Evolutionary conservation across 345 rosid genomes (phyloP), one percentile per base, ranked within the genome.

Genomic region (Pistacia integerrima): DNA sequence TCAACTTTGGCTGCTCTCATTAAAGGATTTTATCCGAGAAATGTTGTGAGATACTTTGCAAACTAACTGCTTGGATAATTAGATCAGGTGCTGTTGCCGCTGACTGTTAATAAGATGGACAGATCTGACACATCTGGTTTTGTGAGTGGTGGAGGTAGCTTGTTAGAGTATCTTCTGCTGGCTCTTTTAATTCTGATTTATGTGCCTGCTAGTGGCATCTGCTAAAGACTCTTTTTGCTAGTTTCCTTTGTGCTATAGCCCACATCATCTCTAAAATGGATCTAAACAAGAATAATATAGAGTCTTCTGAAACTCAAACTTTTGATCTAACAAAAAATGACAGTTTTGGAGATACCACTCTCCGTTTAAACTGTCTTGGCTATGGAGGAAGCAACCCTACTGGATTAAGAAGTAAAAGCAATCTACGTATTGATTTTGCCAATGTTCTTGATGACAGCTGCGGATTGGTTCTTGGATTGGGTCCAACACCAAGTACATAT

Each of bases 111-210:
- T 41, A 80, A 85, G 81, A 95, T 93, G 94, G 98, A 92, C 86
- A 83, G 99, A 67, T 85, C 88, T 58, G 99, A 93, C 76, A 93
- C 93, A 33, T 92, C 94, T 20, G 99, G 99, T 65, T 93, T 92
- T 84, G 94, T 95, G 67, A 95, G 98, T 72, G 92, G 94, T 77
- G 98, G 98, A 77, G 79, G 84, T 71, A 73, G 74, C 52, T 70
- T 79, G 13, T 71, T 79, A 48, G 76, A 73, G 64, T n/a, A 35
- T 73, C 68, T 72, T 62, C 69, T 55, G 18, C 59, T 54, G 56
- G 75, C 76, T 75, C 74, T 72, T 81, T 64, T 84, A 56, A 73
- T 86, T 84, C 56, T 85, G 70, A 69, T 83, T 67, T 58, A 56
- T 76, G 66, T 75, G 58, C 57, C 63, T 56, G 55, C 59, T 80